A percentile compares a stretch with the other conserved stretches of the same genome.
phyloP scores from a whole-genome alignment of 176 grass and related monocot genomes.

The Guadua angustifolia region DNA sequence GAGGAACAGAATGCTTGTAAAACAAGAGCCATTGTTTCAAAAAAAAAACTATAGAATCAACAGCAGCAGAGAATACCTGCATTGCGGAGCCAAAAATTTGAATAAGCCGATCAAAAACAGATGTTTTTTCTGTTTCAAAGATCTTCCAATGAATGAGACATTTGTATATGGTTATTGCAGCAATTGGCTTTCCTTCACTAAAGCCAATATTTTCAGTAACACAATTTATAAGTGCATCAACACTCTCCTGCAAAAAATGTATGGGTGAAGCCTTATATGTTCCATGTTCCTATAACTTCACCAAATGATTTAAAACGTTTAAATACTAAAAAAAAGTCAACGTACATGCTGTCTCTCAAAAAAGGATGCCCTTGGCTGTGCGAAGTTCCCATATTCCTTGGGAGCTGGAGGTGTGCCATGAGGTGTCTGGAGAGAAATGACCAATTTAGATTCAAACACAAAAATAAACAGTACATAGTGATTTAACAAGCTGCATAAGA shows the following conservation, averaged over 20 bases:
- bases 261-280: constrained; percentile 26
- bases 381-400: constrained; percentile 61
- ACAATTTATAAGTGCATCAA: constrained; percentile 84
- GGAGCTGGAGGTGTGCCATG: constrained; percentile 67
- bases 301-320: constrained; percentile 32
- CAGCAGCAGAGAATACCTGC: constrained; percentile 59
- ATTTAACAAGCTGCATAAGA: constrained; percentile 41
- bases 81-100: constrained; percentile 91
- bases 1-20: constrained; percentile 9
- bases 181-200: constrained; percentile 77
- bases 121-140: constrained; percentile 93
- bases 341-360: constrained; percentile 76
- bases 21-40: neutral
- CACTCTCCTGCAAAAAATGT: constrained; percentile 67
- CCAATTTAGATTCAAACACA: constrained; percentile 49
- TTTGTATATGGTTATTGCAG: constrained; percentile 90
- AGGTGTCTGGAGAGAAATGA: constrained; percentile 66
- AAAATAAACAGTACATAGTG: constrained; percentile 39
- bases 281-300: constrained; percentile 22
- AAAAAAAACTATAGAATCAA: constrained; percentile 11
- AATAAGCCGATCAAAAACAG: constrained; percentile 79
- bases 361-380: constrained; percentile 69
- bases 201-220: constrained; percentile 75
- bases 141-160: constrained; percentile 95
- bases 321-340: constrained; percentile 34